Evolutionary conservation across 768 basidiomycete species (phyloP).

Genomic region (Dictyophora rubrovolvata): DNA sequence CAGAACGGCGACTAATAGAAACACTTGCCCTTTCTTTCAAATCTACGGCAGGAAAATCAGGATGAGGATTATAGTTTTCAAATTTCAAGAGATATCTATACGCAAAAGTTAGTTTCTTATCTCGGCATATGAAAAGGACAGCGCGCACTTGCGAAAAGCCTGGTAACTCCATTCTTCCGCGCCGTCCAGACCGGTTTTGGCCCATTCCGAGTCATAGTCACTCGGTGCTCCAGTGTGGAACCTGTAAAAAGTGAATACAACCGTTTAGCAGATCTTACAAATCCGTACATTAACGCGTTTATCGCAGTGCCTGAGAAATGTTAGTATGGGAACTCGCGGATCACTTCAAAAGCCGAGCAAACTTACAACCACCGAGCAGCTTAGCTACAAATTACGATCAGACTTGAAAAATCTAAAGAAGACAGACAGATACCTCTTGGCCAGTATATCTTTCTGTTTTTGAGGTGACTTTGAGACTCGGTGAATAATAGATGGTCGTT

Average conservation of each 20-base stretch:
- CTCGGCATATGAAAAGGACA: not conserved
- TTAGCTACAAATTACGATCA: conserved; percentile 32
- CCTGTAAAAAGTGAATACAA: conserved; percentile 13
- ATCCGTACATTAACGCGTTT: conserved; percentile 43
- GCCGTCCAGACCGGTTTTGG: conserved; percentile 31
- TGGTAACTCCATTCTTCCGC: conserved; percentile 53
- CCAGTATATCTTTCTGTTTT: conserved; percentile 42
- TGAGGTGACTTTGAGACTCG: conserved; percentile 42
- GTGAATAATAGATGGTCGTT: conserved; percentile 46
- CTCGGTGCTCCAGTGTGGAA: conserved; percentile 53
- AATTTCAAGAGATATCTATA: conserved; percentile 62
- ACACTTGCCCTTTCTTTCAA: conserved; percentile 16
- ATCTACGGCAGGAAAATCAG: conserved; percentile 41
- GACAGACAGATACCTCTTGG: conserved; percentile 42
- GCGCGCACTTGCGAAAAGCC: conserved; percentile 38
- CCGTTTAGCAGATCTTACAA: not conserved
- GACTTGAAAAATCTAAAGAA: not conserved
- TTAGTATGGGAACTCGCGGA: not conserved
- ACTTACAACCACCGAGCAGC: conserved; percentile 65
- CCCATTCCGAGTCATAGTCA: conserved; percentile 66
- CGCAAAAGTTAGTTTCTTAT: not conserved
- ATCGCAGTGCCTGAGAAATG: conserved; percentile 42
- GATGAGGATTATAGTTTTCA: conserved; percentile 45
- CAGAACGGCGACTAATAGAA: not conserved
- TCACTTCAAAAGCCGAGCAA: not conserved